Conservation (phyloP, 352 stramenopile species). For the Globisporangium orthogonon region DNA sequence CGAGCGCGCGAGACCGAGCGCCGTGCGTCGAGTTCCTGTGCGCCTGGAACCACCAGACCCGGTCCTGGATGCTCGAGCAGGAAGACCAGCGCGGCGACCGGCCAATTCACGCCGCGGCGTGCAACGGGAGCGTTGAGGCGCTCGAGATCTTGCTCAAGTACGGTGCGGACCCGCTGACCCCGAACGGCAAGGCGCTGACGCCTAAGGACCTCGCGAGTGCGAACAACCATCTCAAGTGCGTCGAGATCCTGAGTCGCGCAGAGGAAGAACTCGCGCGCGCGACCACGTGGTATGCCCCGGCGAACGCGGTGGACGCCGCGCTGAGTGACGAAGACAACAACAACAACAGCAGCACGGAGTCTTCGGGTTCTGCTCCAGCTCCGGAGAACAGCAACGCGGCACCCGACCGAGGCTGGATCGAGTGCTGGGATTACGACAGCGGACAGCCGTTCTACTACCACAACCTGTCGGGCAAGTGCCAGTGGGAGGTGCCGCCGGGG, state of each 20-base stretch:
- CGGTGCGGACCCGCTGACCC: constrained; percentile 35
- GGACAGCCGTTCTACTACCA: constrained; percentile 64
- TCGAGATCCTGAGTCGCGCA: constrained; percentile 32
- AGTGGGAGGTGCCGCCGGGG: constrained; percentile 45
- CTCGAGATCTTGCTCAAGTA: constrained; percentile 42
- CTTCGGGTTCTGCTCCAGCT: too few relatives aligned
- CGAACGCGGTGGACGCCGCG: constrained; percentile 24
- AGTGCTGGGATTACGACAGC: constrained; percentile 60
- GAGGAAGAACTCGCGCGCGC: constrained; percentile 33
- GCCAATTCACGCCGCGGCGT: constrained; percentile 53
- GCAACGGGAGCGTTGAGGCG: constrained; percentile 43
- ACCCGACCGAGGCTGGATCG: constrained; percentile 23
- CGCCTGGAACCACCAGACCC: constrained; percentile 52
- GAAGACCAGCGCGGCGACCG: constrained; percentile 48
- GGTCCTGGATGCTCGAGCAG: constrained; percentile 65
- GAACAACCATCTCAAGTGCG: constrained; percentile 41
- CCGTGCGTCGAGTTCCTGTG: constrained; percentile 55
- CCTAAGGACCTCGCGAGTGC: constrained; percentile 36
- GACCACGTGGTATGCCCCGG: constrained; percentile 46
- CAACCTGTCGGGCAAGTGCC: constrained; percentile 62
- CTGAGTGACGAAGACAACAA: constrained; percentile 4
- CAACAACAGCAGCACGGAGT: constrained; percentile 1
- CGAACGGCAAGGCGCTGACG: constrained; percentile 44
- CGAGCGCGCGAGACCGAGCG: constrained; percentile 43
- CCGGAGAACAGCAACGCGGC: constrained; percentile 4